A percentile compares a stretch with the other conserved stretches of the same genome.
These are phyloP conservation scores for Brassica rapa DNA, from an alignment of 345 rosid genomes.

Conservation along the genomic window DNA sequence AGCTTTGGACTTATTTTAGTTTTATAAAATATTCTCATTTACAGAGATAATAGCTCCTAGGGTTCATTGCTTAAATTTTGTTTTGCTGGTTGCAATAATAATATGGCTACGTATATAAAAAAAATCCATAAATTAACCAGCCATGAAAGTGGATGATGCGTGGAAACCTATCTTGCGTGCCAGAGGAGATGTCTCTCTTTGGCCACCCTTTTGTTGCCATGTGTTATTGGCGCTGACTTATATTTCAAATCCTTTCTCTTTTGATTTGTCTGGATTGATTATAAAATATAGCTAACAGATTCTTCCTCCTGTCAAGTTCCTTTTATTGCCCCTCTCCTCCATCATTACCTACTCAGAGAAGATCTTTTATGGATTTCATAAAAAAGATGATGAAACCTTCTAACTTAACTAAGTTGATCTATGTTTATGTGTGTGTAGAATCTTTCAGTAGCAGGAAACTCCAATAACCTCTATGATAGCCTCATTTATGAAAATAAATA, in stretches of 20 bases:
- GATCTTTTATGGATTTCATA: constrained; percentile 29
- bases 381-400: constrained; percentile 25
- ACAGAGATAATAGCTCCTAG: constrained; percentile 11
- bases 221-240: constrained; percentile 45
- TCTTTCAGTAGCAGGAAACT: background rate
- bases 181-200: constrained; percentile 29
- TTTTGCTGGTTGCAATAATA: constrained; percentile 29
- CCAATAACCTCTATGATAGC: background rate
- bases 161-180: constrained; percentile 37
- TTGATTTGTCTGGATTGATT: constrained; percentile 24
- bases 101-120: constrained; percentile 4
- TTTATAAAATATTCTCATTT: constrained; percentile 7
- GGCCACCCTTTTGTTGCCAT: constrained; percentile 36
- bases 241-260: constrained; percentile 32
- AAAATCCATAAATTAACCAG: constrained; percentile 11
- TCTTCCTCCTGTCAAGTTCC: constrained; percentile 22
- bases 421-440: background rate
- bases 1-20: background rate
- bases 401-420: background rate
- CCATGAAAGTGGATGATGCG: constrained; percentile 36
- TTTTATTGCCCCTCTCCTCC: constrained; percentile 23
- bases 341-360: constrained; percentile 26
- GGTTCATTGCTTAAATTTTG: constrained; percentile 12
- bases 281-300: constrained; percentile 25
- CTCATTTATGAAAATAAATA: background rate